phyloP scores from a whole-genome alignment of 2,329 filamentous ascomycete genomes.

The Fusarium oxysporum region DNA sequence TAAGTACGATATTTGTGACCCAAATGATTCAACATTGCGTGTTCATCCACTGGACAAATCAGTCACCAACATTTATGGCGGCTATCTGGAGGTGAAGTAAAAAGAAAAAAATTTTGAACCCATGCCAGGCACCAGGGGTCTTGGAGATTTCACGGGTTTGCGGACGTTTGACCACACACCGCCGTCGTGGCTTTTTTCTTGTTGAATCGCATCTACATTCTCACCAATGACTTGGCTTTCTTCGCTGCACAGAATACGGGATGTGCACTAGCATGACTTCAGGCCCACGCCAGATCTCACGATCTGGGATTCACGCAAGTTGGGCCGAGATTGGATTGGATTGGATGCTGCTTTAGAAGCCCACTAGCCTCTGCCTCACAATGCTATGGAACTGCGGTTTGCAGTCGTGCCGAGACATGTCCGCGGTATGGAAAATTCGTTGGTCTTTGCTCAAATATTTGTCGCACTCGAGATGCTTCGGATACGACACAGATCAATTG shows the following conservation, averaged over 20 bases:
- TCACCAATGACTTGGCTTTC: constrained; percentile 28
- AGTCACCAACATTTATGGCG: constrained; percentile 19
- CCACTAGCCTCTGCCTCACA: constrained; percentile 15
- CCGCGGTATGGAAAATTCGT: constrained; percentile 12
- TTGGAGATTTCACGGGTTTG: constrained; percentile 33
- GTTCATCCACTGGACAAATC: constrained; percentile 18
- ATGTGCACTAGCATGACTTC: constrained; percentile 35
- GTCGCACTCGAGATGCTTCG: constrained; percentile 1
- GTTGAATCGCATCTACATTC: constrained; percentile 3
- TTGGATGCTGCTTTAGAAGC: constrained; percentile 15
- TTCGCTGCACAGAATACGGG: constrained; percentile 31
- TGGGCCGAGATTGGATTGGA: constrained; percentile 33
- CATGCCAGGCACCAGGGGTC: constrained; percentile 23
- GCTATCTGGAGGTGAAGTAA: constrained; percentile 21
- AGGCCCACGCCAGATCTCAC: constrained; percentile 35
- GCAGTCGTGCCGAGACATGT: constrained; percentile 39
- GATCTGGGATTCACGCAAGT: constrained; percentile 39
- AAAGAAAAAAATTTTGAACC: not conserved
- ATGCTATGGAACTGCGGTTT: constrained; percentile 16
- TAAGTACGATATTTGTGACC: constrained; percentile 6
- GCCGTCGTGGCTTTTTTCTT: constrained; percentile 29
- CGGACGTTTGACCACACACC: constrained; percentile 29
- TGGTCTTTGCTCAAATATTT: constrained; percentile 11
- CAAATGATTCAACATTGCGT: constrained; percentile 8
- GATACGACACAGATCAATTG: constrained; percentile 13